phyloP scores from a whole-genome alignment of 495 filamentous ascomycete species.

The Podospora pseudopauciseta region DNA sequence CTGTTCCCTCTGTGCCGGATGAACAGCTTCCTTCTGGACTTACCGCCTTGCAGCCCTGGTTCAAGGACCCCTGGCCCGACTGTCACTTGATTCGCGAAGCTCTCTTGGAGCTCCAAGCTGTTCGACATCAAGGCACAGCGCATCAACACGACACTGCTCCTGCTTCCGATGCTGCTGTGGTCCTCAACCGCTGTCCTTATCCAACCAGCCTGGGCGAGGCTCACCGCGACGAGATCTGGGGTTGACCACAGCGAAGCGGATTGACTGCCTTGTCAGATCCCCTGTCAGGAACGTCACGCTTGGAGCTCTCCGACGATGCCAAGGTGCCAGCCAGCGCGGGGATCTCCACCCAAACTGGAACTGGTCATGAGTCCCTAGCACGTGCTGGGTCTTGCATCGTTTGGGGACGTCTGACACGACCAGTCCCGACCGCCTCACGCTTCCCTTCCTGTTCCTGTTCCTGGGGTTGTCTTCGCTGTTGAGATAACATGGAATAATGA shows the following conservation, averaged over 20 bases:
- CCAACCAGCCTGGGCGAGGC: conserved; percentile 4
- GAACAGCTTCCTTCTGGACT: neutral
- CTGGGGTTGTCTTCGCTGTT: neutral
- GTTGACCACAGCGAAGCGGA: neutral
- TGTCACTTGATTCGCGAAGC: conserved; percentile 18
- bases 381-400: conserved; percentile 19
- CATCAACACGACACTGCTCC: neutral
- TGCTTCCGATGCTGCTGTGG: neutral
- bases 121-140: conserved; percentile 6
- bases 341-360: conserved; percentile 14
- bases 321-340: conserved; percentile 13
- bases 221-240: neutral
- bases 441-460: neutral
- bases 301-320: conserved; percentile 15
- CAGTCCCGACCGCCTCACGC: neutral
- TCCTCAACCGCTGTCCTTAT: neutral
- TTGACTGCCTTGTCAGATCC: conserved; percentile 9
- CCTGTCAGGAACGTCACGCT: conserved; percentile 21
- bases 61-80: conserved; percentile 2
- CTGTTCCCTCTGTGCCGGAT: neutral
- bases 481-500: conserved; percentile 13
- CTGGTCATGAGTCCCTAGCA: conserved; percentile 23
- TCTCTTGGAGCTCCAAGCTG: conserved; percentile 13
- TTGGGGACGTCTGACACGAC: conserved; percentile 16
- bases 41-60: conserved; percentile 12